These are phyloP conservation scores for Nicotiana noctiflora DNA, from an alignment of 257 asterid species.

Conservation along the genomic window DNA sequence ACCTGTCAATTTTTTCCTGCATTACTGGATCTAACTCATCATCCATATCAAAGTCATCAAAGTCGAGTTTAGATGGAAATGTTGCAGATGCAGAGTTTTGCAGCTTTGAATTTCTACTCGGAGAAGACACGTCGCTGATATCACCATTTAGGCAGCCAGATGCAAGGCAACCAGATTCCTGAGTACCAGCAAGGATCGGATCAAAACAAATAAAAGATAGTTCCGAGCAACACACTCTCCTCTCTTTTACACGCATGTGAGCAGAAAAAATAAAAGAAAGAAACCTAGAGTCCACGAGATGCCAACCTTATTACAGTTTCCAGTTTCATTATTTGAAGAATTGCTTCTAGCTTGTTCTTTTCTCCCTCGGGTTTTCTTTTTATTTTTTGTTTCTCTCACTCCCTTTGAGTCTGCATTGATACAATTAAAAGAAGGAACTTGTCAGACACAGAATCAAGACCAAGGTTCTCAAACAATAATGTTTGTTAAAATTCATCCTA, in stretches of 20 bases:
- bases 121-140: conserved; percentile 16
- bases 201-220: conserved; percentile 1
- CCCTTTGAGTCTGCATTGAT: conserved; percentile 32
- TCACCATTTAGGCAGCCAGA: conserved; percentile 17
- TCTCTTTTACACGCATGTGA: neutral
- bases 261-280: neutral
- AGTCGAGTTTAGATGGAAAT: conserved; percentile 28
- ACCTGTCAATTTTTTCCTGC: conserved; percentile 47
- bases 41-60: conserved; percentile 35
- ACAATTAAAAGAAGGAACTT: neutral
- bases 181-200: neutral
- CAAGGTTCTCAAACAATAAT: neutral
- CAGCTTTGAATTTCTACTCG: conserved; percentile 18
- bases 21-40: conserved; percentile 45
- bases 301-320: conserved; percentile 22
- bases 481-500: neutral
- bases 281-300: neutral
- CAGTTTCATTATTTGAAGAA: conserved; percentile 20
- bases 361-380: conserved; percentile 34
- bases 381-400: conserved; percentile 25
- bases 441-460: neutral
- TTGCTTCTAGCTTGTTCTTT: conserved; percentile 19
- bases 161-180: conserved; percentile 23
- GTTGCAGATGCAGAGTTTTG: conserved; percentile 20
- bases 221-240: neutral